Evolutionary conservation across 2,329 filamentous ascomycete species (phyloP).

Genomic region (Fusarium armeniacum): DNA sequence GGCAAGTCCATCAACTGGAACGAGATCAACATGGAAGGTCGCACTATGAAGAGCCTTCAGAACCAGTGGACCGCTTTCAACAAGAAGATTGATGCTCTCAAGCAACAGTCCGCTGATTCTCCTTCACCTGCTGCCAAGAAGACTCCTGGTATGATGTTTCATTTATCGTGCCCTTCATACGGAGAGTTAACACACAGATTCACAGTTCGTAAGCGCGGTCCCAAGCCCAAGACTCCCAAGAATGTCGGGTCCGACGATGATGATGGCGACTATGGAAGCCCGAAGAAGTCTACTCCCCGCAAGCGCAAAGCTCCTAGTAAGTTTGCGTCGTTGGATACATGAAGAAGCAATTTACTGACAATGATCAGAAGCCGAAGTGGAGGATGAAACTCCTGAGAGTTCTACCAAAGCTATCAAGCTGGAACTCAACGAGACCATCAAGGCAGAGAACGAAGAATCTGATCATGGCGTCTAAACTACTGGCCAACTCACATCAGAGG

Average conservation of each 20-base stretch:
- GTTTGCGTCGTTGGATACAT: not conserved
- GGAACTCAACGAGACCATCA: constrained; percentile 36
- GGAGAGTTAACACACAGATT: constrained; percentile 6
- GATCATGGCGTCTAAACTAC: not conserved
- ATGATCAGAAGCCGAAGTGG: not conserved
- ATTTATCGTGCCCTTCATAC: not conserved
- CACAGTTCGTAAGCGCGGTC: constrained; percentile 44
- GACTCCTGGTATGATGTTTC: constrained; percentile 36
- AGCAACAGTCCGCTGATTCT: constrained; percentile 37
- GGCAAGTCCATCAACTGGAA: constrained; percentile 56
- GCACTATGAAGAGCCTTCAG: constrained; percentile 57
- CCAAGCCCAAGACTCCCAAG: constrained; percentile 32
- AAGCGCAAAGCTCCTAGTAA: constrained; percentile 42
- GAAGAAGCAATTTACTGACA: constrained; percentile 11
- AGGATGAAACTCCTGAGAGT: constrained; percentile 29
- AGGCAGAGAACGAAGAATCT: constrained; percentile 17
- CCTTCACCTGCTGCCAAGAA: constrained; percentile 44
- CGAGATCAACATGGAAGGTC: constrained; percentile 54
- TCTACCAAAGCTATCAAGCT: constrained; percentile 39
- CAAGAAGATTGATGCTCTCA: constrained; percentile 55
- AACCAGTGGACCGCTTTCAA: constrained; percentile 57
- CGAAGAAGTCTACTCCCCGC: constrained; percentile 35
- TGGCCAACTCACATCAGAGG: not conserved
- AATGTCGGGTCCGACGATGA: constrained; percentile 13
- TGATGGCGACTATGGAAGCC: constrained; percentile 1